Evolutionary conservation across 352 stramenopile genomes (phyloP).

Genomic region (Peronospora destructor): DNA sequence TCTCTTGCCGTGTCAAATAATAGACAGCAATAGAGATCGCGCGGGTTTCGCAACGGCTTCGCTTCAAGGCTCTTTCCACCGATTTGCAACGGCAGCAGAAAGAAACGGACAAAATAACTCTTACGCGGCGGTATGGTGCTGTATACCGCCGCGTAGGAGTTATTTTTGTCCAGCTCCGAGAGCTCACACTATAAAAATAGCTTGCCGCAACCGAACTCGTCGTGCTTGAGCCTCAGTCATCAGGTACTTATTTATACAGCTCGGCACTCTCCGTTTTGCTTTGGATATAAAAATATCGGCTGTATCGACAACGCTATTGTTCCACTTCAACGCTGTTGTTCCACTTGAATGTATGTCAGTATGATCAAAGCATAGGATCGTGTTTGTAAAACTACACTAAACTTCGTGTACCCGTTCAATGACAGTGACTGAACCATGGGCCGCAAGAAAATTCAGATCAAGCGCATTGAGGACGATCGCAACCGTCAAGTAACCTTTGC

Average conservation of each 20-base stretch:
- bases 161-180: not conserved
- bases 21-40: not conserved
- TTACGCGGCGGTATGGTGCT: not conserved
- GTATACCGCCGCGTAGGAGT: too few relatives aligned
- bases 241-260: conserved; percentile 18
- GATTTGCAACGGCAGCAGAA: conserved; percentile 31
- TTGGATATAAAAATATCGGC: conserved; percentile 32
- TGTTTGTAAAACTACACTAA: not conserved
- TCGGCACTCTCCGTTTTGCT: conserved; percentile 23
- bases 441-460: conserved; percentile 87
- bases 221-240: not conserved
- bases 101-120: conserved; percentile 42
- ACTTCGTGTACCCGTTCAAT: not conserved
- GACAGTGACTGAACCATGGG: conserved; percentile 39
- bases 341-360: conserved; percentile 18
- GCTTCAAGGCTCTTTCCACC: conserved; percentile 17
- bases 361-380: conserved; percentile 11
- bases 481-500: conserved; percentile 81
- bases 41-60: conserved; percentile 28
- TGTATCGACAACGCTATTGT: conserved; percentile 28
- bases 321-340: not conserved
- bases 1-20: not conserved
- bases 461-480: conserved; percentile 79
- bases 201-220: conserved; percentile 8
- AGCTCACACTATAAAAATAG: conserved; percentile 35